A percentile compares a stretch with the other conserved stretches of the same genome.
Conservation (phyloP, 306 rosid genomes). For the Astragalus glycyphyllos region DNA sequence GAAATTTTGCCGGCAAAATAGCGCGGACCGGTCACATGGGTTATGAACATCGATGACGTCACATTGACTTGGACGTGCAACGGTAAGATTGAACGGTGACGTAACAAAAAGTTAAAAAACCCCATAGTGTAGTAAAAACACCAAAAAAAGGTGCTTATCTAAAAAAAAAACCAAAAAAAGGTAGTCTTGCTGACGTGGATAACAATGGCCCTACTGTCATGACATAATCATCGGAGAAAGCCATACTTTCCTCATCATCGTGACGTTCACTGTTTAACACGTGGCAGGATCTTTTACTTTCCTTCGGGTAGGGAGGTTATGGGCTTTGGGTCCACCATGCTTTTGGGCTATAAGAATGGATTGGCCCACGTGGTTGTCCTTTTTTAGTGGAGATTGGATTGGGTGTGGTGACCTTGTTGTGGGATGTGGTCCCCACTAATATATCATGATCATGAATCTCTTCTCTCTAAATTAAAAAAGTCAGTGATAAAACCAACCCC, state of each 20-base stretch:
- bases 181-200: slow-evolving; percentile 56
- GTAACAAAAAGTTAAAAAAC: slow-evolving; percentile 56
- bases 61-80: slow-evolving; percentile 59
- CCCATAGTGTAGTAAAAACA: slow-evolving; percentile 27
- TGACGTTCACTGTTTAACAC: slow-evolving; percentile 66
- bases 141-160: no score
- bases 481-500: neutral
- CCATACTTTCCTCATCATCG: slow-evolving; percentile 55
- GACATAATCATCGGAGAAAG: slow-evolving; percentile 66
- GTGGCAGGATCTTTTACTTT: slow-evolving; percentile 57
- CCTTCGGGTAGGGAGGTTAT: slow-evolving; percentile 61
- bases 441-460: slow-evolving; percentile 5
- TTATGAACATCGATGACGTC: slow-evolving; percentile 48
- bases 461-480: neutral
- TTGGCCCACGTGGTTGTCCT: slow-evolving; percentile 45
- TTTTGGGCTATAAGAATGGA: slow-evolving; percentile 26
- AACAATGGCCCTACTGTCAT: slow-evolving; percentile 44
- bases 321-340: slow-evolving; percentile 36
- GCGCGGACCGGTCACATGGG: slow-evolving; percentile 67
- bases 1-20: slow-evolving; percentile 53
- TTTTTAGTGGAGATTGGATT: slow-evolving; percentile 4
- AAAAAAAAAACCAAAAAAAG: slow-evolving; percentile 2
- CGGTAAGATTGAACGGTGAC: slow-evolving; percentile 64
- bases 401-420: slow-evolving; percentile 30
- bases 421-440: slow-evolving; percentile 55